These are phyloP conservation scores for Oxyria digyna DNA, from an alignment of 148 eudicot genomes.

Conservation along the genomic window DNA sequence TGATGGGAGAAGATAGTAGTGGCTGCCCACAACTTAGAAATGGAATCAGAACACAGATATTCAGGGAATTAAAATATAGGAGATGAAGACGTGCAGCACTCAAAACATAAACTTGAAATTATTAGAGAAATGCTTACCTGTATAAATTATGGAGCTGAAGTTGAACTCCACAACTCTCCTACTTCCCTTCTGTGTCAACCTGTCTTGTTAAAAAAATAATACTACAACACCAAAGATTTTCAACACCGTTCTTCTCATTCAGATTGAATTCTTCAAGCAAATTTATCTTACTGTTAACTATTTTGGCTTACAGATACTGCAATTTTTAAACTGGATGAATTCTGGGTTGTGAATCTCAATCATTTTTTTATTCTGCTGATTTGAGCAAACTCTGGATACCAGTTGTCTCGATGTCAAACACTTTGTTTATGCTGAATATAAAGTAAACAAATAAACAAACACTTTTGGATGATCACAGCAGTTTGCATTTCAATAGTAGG, in stretches of 20 bases:
- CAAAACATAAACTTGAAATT: neutral
- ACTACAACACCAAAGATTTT: neutral
- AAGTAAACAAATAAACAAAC: neutral
- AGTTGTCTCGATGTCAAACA: too few relatives aligned
- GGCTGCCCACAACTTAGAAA: neutral
- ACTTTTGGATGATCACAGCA: neutral
- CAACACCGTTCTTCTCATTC: neutral
- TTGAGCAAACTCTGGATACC: too few relatives aligned
- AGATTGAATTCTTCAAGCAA: neutral
- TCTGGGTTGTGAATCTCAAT: too few relatives aligned
- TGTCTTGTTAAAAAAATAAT: neutral
- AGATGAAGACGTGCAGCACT: constrained; percentile 5
- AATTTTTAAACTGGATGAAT: too few relatives aligned
- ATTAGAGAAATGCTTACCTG: neutral
- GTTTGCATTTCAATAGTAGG: neutral
- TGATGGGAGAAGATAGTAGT: neutral
- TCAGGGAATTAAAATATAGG: neutral
- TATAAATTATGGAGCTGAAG: constrained; percentile 4
- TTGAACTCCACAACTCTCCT: constrained; percentile 6
- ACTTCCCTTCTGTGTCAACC: neutral
- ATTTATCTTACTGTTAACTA: too few relatives aligned
- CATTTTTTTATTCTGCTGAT: too few relatives aligned
- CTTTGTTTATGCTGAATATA: neutral
- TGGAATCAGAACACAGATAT: neutral
- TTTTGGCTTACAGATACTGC: too few relatives aligned